A percentile compares a stretch with the other conserved stretches of the same genome.
Evolutionary conservation across 2,329 filamentous ascomycete genomes (phyloP).

Genomic region (Arthrobotrys sinensis): DNA sequence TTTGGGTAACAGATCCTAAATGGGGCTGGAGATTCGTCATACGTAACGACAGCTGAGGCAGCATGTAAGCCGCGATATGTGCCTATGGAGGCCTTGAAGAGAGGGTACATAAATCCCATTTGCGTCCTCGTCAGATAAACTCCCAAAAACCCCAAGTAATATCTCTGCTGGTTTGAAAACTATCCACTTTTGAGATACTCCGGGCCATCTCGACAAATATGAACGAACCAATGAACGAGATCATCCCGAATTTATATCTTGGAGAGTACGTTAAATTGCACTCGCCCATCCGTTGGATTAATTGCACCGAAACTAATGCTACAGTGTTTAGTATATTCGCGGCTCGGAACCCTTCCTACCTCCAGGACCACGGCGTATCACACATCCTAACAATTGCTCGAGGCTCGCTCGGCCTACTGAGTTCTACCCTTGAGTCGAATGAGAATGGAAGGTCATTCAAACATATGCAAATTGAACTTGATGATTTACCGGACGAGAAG

Average conservation of each 20-base stretch:
- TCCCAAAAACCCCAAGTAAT: no score
- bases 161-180: background rate
- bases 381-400: constrained; percentile 51
- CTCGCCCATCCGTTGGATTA: background rate
- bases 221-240: constrained; percentile 58
- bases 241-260: constrained; percentile 43
- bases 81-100: no score
- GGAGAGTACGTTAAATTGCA: constrained; percentile 42
- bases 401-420: constrained; percentile 45
- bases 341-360: constrained; percentile 32
- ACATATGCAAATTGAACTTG: constrained; percentile 52
- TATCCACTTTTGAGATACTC: background rate
- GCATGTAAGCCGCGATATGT: no score
- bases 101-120: no score
- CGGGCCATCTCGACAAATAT: constrained; percentile 16
- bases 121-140: no score
- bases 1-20: constrained; percentile 32
- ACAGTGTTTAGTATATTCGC: constrained; percentile 44
- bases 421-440: constrained; percentile 21
- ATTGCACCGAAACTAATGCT: background rate
- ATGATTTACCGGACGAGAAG: constrained; percentile 47
- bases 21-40: constrained; percentile 27
- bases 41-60: background rate
- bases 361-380: constrained; percentile 28
- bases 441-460: constrained; percentile 1